Conservation (phyloP, 805 yeast species). For the Ogataea dorogensis region DNA sequence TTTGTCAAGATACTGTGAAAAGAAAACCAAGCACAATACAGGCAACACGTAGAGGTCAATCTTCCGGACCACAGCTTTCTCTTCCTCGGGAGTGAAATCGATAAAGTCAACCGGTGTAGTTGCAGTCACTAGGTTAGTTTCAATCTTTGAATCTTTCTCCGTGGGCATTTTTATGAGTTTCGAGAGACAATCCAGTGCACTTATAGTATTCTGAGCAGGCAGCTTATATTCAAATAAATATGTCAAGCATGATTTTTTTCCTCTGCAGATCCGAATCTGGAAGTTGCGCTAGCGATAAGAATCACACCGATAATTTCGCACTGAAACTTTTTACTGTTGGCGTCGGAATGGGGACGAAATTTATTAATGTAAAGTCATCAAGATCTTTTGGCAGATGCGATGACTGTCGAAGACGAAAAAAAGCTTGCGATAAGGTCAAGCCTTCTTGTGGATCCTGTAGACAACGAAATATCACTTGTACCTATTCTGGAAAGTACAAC, state of each 20-base stretch:
- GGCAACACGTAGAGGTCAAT: constrained; percentile 28
- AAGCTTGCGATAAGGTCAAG: constrained; percentile 44
- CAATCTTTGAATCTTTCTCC: too few species aligned
- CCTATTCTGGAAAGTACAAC: too few species aligned
- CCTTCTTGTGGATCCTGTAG: constrained; percentile 46
- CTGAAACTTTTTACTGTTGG: too few species aligned
- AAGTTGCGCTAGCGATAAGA: constrained; percentile 19
- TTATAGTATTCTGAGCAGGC: too few species aligned
- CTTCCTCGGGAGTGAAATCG: constrained; percentile 15
- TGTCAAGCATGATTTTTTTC: not conserved
- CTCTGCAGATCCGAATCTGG: constrained; percentile 1
- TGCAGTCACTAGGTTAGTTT: not conserved
- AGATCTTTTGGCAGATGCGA: constrained; percentile 20
- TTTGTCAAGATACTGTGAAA: constrained; percentile 42
- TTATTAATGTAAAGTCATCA: constrained; percentile 15
- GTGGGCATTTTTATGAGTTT: too few species aligned
- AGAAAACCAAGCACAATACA: constrained; percentile 32
- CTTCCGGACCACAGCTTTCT: constrained; percentile 24
- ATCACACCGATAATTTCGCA: too few species aligned
- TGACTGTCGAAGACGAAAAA: constrained; percentile 46
- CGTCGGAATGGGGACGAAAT: too few species aligned
- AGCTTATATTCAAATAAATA: too few species aligned
- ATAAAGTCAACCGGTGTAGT: constrained; percentile 6
- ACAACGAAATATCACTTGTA: constrained; percentile 43
- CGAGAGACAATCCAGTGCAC: too few species aligned